A percentile compares a stretch with the other conserved stretches of the same genome.
These are phyloP conservation scores for Spatholobus suberectus DNA, from an alignment of 306 rosid species.

Conservation along the genomic window DNA sequence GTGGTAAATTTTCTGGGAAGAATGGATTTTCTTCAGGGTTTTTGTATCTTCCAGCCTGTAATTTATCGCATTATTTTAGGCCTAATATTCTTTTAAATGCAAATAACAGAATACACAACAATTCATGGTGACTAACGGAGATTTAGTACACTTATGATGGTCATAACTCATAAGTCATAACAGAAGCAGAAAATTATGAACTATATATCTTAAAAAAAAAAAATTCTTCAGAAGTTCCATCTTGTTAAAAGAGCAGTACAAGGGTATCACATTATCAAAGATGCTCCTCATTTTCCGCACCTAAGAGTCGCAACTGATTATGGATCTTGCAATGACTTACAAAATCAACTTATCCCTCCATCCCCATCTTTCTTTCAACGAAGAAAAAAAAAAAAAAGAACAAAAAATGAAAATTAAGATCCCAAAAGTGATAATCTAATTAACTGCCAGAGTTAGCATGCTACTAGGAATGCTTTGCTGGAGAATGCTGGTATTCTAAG, in stretches of 20 bases:
- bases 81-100: constrained; percentile 4
- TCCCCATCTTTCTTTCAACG: not conserved
- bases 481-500: not conserved
- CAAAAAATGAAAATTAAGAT: constrained; percentile 19
- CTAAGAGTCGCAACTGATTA: not conserved
- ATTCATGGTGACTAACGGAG: not conserved
- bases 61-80: constrained; percentile 18
- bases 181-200: constrained; percentile 30
- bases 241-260: not conserved
- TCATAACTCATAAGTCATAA: no score
- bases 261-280: not conserved
- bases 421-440: not conserved
- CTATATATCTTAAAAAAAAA: constrained; percentile 13
- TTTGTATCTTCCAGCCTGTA: constrained; percentile 83
- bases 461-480: not conserved
- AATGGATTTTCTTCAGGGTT: constrained; percentile 87
- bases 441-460: not conserved
- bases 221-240: not conserved
- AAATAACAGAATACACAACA: not conserved
- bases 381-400: not conserved
- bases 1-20: constrained; percentile 62
- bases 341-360: not conserved
- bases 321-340: not conserved
- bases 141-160: not conserved
- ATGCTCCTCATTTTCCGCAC: not conserved